A percentile compares a stretch with the other conserved stretches of the same genome.
phyloP scores from a whole-genome alignment of 2,329 filamentous ascomycete genomes.

The Neopestalotiopsis rosae region DNA sequence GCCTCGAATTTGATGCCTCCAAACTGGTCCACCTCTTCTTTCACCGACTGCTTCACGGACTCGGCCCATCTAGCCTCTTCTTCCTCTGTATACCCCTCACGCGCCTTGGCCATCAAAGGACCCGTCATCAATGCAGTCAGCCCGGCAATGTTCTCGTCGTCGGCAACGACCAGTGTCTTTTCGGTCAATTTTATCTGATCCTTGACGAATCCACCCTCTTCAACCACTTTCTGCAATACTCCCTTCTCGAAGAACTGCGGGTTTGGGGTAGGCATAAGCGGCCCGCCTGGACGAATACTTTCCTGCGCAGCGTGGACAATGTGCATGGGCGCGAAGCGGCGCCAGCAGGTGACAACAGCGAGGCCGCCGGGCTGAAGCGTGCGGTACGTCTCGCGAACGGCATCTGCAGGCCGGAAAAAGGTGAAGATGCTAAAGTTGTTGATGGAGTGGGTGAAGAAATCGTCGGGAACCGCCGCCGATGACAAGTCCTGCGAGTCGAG shows the following conservation, averaged over 20 bases:
- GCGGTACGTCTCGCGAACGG: slow-evolving; percentile 30
- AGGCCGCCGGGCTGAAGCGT: slow-evolving; percentile 30
- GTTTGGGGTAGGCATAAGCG: slow-evolving; percentile 30
- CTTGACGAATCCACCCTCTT: slow-evolving; percentile 31
- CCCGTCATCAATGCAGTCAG: slow-evolving; percentile 34
- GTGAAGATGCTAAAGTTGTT: slow-evolving; percentile 35
- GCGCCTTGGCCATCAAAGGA: slow-evolving; percentile 34
- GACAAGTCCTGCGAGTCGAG: slow-evolving; percentile 30
- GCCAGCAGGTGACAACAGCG: slow-evolving; percentile 32
- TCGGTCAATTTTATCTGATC: slow-evolving; percentile 26
- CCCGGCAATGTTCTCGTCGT: slow-evolving; percentile 32
- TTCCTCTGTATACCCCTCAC: slow-evolving; percentile 32
- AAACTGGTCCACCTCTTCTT: slow-evolving; percentile 31
- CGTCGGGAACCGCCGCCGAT: slow-evolving; percentile 27
- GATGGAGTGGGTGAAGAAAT: slow-evolving; percentile 33
- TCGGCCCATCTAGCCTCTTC: slow-evolving; percentile 31
- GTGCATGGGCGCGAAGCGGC: slow-evolving; percentile 31
- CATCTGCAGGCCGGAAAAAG: slow-evolving; percentile 27
- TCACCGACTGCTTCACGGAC: slow-evolving; percentile 27
- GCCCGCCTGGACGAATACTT: slow-evolving; percentile 31
- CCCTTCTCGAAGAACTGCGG: slow-evolving; percentile 31
- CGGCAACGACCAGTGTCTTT: slow-evolving; percentile 29
- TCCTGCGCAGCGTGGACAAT: slow-evolving; percentile 32
- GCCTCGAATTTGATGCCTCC: slow-evolving; percentile 32
- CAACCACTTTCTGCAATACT: slow-evolving; percentile 29